phyloP scores from a whole-genome alignment of 768 basidiomycete species.

The Termitomyces sp. region DNA sequence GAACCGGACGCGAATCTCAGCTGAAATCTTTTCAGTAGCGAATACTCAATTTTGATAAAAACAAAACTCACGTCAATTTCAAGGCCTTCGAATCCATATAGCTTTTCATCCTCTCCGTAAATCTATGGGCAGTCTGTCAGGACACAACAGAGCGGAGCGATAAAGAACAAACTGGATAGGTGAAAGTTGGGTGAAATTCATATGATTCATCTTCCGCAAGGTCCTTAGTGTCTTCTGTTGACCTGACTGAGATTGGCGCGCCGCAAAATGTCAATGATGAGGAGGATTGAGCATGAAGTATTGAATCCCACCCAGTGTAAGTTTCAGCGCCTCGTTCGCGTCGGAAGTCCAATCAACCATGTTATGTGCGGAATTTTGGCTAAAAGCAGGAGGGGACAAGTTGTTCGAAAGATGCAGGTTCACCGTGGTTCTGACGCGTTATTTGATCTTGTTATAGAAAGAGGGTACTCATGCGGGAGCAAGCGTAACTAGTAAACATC shows the following conservation, averaged over 20 bases:
- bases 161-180: constrained; percentile 73
- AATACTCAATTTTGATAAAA: not conserved
- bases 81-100: constrained; percentile 89
- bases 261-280: not conserved
- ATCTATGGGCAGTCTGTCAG: constrained; percentile 47
- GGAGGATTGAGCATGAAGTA: not conserved
- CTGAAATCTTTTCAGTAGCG: constrained; percentile 30
- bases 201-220: constrained; percentile 55
- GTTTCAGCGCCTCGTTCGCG: constrained; percentile 69
- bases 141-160: not conserved
- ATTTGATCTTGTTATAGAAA: constrained; percentile 13
- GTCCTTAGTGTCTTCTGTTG: constrained; percentile 56
- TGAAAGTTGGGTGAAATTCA: constrained; percentile 84
- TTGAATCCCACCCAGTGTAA: constrained; percentile 62
- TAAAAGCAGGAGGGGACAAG: not conserved
- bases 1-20: constrained; percentile 86
- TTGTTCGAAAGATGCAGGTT: not conserved
- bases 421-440: constrained; percentile 16
- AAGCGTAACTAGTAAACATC: not conserved
- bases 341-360: constrained; percentile 74
- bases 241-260: constrained; percentile 48
- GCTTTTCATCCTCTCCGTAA: constrained; percentile 93
- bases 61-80: constrained; percentile 64
- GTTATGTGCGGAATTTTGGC: not conserved
- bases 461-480: not conserved